Evolutionary conservation across 306 rosid genomes (phyloP).

Genomic region (Trifolium repens): DNA sequence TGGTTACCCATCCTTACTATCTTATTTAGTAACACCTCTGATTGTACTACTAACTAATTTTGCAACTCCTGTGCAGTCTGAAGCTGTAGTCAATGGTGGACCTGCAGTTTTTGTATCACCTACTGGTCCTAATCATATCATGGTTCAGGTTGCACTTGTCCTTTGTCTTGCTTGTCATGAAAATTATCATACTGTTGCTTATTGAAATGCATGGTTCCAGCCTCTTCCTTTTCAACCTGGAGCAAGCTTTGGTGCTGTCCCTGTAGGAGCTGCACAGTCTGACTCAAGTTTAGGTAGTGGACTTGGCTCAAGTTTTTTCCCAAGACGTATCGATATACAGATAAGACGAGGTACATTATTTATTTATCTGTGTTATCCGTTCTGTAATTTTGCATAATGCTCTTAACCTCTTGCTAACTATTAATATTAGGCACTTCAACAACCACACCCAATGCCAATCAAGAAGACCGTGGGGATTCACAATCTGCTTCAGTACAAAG

Average conservation of each 20-base stretch:
- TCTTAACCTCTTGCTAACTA: conserved; percentile 22
- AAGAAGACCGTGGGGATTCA: conserved; percentile 63
- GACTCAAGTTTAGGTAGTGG: conserved; percentile 71
- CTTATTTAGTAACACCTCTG: conserved; percentile 37
- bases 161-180: conserved; percentile 35
- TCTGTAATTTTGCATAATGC: conserved; percentile 24
- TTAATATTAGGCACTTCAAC: conserved; percentile 65
- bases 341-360: conserved; percentile 77
- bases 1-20: conserved; percentile 42
- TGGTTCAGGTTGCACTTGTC: conserved; percentile 84
- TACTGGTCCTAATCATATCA: conserved; percentile 88
- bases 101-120: conserved; percentile 97
- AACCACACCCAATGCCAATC: conserved; percentile 55
- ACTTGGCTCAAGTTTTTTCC: conserved; percentile 67
- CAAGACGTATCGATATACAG: conserved; percentile 96
- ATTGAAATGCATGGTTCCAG: conserved; percentile 62
- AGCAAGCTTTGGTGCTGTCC: conserved; percentile 71
- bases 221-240: conserved; percentile 92
- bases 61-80: conserved; percentile 64
- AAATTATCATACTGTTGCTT: conserved; percentile 46
- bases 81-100: conserved; percentile 94
- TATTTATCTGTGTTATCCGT: conserved; percentile 19
- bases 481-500: conserved; percentile 65
- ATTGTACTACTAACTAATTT: conserved; percentile 40
- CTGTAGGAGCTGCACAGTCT: conserved; percentile 77